phyloP scores from a whole-genome alignment of 1,139 yeast species.

The Taphrina confusa region DNA sequence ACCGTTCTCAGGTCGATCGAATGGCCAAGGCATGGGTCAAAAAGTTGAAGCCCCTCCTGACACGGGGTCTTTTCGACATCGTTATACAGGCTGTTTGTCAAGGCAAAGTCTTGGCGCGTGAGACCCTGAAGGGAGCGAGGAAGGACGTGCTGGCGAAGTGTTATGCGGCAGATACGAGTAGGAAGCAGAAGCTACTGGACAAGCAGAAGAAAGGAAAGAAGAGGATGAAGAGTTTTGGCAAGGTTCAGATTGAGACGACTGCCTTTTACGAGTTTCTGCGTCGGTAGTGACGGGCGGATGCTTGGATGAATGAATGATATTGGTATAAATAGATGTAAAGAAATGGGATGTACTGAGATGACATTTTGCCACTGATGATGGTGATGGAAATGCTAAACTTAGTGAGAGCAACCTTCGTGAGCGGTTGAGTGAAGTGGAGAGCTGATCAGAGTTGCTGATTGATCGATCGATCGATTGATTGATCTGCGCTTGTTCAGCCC shows the following conservation, averaged over 20 bases:
- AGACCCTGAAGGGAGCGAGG: conserved; percentile 87
- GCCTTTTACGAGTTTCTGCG: conserved; percentile 31
- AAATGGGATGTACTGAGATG: too few relatives aligned
- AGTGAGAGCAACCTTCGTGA: too few relatives aligned
- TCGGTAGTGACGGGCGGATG: too few relatives aligned
- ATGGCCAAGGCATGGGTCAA: conserved; percentile 81
- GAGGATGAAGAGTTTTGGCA: conserved; percentile 75
- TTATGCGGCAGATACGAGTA: conserved; percentile 90
- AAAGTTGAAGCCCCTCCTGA: conserved; percentile 73
- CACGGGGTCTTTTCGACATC: conserved; percentile 85
- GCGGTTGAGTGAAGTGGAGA: too few relatives aligned
- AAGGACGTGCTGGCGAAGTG: conserved; percentile 80
- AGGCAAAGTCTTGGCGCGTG: conserved; percentile 79
- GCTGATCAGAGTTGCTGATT: too few relatives aligned
- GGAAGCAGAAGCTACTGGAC: conserved; percentile 82
- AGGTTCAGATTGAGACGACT: conserved; percentile 49
- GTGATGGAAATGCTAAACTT: too few relatives aligned
- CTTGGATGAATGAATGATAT: too few relatives aligned
- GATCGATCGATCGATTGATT: too few relatives aligned
- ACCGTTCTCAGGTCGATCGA: conserved; percentile 68
- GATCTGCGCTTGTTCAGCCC: too few relatives aligned
- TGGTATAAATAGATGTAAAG: too few relatives aligned
- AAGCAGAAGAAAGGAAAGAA: conserved; percentile 95
- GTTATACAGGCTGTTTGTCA: conserved; percentile 90
- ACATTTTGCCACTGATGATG: too few relatives aligned